Evolutionary conservation across 768 basidiomycete species (phyloP).

Genomic region (Cyclocybe cylindracea): DNA sequence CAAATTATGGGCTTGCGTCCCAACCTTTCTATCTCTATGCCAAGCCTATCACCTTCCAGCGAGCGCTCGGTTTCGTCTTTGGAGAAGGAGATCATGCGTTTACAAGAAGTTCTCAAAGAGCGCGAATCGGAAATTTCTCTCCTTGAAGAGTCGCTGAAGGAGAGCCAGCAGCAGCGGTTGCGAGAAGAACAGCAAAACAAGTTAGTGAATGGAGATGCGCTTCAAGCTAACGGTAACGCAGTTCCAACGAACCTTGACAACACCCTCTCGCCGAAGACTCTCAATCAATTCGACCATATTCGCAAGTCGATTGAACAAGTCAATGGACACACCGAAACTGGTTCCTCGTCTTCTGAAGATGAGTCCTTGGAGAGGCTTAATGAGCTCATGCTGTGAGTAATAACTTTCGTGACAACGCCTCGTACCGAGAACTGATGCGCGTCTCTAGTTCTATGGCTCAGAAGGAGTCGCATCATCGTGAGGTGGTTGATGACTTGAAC

Average conservation of each 20-base stretch:
- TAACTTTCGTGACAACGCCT: background rate
- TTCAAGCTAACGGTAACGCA: conserved; percentile 23
- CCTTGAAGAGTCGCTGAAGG: conserved; percentile 60
- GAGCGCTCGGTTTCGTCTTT: conserved; percentile 84
- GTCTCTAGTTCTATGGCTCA: conserved; percentile 87
- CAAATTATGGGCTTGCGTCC: conserved; percentile 41
- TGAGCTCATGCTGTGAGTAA: conserved; percentile 86
- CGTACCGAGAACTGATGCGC: conserved; percentile 9
- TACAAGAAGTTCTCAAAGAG: conserved; percentile 90
- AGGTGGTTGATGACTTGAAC: conserved; percentile 73
- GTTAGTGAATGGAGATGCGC: conserved; percentile 9
- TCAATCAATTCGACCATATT: conserved; percentile 74
- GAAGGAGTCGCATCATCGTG: conserved; percentile 90
- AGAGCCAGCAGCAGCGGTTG: conserved; percentile 29
- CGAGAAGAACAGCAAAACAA: conserved; percentile 7
- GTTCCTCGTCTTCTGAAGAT: conserved; percentile 52
- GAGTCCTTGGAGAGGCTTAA: conserved; percentile 81
- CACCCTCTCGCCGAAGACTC: conserved; percentile 68
- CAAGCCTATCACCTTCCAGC: conserved; percentile 37
- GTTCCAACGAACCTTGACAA: conserved; percentile 19
- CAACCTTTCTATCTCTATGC: conserved; percentile 61
- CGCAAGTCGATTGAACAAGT: conserved; percentile 66
- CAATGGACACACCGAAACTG: conserved; percentile 38
- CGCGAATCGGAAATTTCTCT: conserved; percentile 87
- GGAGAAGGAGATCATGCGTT: conserved; percentile 93